Percentiles rank a stretch among this genome's conserved stretches.
Conservation (phyloP, 129 eudicot genomes). For the Tagetes erecta region DNA sequence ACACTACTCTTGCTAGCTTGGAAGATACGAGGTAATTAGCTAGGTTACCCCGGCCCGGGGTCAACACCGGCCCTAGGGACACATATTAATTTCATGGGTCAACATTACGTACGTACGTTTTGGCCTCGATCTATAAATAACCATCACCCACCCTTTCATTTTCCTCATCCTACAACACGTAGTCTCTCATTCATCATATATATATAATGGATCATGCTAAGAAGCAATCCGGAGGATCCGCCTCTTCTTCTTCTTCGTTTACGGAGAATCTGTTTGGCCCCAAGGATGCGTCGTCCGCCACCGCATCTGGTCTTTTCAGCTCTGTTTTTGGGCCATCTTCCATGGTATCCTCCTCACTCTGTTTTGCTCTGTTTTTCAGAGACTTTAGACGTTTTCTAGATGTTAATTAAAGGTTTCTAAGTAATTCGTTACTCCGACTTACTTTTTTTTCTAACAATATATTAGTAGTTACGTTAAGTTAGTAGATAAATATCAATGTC, state of each 20-base stretch:
- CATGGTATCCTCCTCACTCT: slow-evolving; percentile 41
- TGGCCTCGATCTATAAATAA: slow-evolving; percentile 37
- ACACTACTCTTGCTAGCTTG: background rate
- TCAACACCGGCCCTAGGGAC: background rate
- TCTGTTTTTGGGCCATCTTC: slow-evolving; percentile 77
- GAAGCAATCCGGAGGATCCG: slow-evolving; percentile 29
- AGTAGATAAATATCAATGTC: no score
- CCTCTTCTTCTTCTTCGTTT: slow-evolving; percentile 40
- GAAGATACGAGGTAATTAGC: slow-evolving; percentile 25
- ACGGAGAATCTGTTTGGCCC: slow-evolving; percentile 85
- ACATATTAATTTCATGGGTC: slow-evolving; percentile 19
- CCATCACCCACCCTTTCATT: slow-evolving; percentile 26
- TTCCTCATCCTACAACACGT: slow-evolving; percentile 17
- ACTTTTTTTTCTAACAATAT: no score
- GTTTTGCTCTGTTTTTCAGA: background rate
- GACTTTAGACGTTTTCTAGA: background rate
- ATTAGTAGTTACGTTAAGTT: no score
- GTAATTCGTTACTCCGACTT: no score
- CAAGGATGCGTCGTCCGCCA: slow-evolving; percentile 45
- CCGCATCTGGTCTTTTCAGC: slow-evolving; percentile 53
- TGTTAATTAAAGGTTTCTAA: no score
- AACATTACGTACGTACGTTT: background rate
- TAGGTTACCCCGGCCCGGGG: background rate
- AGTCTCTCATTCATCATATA: background rate
- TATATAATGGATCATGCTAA: slow-evolving; percentile 52